Conservation (phyloP, 371 early-diverging fungal genomes). For the Fennellomyces sp. region DNA sequence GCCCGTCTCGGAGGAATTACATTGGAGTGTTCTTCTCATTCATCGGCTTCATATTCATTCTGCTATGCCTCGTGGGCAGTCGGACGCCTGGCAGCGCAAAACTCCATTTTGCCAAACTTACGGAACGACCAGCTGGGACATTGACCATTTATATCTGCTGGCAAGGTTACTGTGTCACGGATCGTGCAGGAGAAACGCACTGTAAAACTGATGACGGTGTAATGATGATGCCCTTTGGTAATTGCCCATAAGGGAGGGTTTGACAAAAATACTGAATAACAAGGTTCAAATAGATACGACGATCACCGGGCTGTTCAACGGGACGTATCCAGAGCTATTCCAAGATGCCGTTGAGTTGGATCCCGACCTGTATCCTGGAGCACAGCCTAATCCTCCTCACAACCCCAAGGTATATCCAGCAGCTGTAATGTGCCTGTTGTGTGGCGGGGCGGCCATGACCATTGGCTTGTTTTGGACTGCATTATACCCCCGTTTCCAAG, state of each 20-base stretch:
- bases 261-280: not conserved
- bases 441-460: constrained; percentile 23
- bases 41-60: constrained; percentile 33
- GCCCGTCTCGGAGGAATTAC: constrained; percentile 25
- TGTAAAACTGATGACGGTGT: constrained; percentile 32
- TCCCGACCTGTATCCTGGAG: constrained; percentile 28
- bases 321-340: constrained; percentile 35
- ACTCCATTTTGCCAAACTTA: constrained; percentile 40
- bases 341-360: constrained; percentile 29
- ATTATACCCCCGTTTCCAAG: constrained; percentile 25
- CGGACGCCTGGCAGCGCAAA: constrained; percentile 16
- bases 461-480: constrained; percentile 19
- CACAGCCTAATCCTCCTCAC: constrained; percentile 40
- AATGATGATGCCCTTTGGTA: constrained; percentile 49
- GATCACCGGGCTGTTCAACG: constrained; percentile 29
- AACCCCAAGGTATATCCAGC: constrained; percentile 45
- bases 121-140: constrained; percentile 17
- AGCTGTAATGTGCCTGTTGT: constrained; percentile 33
- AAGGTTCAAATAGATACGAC: constrained; percentile 37
- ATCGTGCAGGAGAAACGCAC: not conserved
- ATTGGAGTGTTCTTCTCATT: constrained; percentile 33
- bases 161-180: constrained; percentile 43
- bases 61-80: constrained; percentile 40
- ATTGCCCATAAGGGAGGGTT: not conserved
- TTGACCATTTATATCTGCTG: constrained; percentile 34